Evolutionary conservation across 2,329 filamentous ascomycete genomes (phyloP).

Genomic region (Chalara sp.): DNA sequence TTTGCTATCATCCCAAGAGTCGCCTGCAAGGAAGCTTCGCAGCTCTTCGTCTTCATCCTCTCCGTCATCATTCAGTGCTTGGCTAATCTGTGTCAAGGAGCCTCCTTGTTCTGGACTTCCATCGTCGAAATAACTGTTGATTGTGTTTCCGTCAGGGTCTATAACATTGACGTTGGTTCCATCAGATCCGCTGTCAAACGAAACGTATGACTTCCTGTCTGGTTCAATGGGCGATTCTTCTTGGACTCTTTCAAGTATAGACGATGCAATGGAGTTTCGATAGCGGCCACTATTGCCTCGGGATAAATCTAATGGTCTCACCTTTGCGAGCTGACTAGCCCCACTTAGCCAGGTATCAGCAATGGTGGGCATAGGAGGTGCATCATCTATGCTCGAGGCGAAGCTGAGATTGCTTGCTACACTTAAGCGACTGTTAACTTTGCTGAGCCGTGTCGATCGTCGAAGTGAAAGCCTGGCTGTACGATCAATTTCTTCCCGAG

Average conservation of each 20-base stretch:
- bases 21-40: constrained; percentile 80
- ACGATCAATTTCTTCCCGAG: constrained; percentile 89
- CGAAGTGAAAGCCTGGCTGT: constrained; percentile 90
- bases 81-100: constrained; percentile 76
- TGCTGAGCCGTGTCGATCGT: constrained; percentile 83
- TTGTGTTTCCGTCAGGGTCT: constrained; percentile 66
- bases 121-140: constrained; percentile 80
- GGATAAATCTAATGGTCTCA: constrained; percentile 37
- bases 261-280: constrained; percentile 83
- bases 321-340: constrained; percentile 45
- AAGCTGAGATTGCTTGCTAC: constrained; percentile 91
- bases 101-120: constrained; percentile 64
- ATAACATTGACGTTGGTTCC: constrained; percentile 63
- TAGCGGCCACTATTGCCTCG: constrained; percentile 45
- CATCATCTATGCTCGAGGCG: constrained; percentile 86
- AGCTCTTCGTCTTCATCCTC: constrained; percentile 88
- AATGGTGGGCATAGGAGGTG: constrained; percentile 90
- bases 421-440: constrained; percentile 86
- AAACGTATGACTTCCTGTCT: constrained; percentile 94
- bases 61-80: constrained; percentile 82
- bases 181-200: constrained; percentile 66
- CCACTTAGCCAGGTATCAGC: constrained; percentile 84
- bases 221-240: constrained; percentile 82
- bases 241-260: constrained; percentile 80
- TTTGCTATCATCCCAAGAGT: constrained; percentile 94